Percentiles rank a stretch among this genome's conserved stretches.
These are phyloP conservation scores for Colletotrichum lentis DNA, from an alignment of 2,329 filamentous ascomycete species.

Conservation along the genomic window DNA sequence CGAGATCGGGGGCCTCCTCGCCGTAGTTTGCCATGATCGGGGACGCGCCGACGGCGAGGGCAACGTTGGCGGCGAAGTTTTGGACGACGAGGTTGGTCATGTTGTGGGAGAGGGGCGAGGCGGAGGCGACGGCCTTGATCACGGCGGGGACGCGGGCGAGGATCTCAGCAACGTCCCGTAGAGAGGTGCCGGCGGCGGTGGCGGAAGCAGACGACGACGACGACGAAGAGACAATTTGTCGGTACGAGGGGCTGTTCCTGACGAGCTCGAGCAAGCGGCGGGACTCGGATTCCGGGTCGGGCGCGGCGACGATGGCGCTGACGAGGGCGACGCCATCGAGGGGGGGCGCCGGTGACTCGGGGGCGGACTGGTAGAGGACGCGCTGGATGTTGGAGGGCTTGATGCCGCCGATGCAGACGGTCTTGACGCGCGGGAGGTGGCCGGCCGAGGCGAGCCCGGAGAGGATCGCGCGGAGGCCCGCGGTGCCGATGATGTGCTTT, in stretches of 20 bases:
- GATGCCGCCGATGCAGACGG: constrained; percentile 90
- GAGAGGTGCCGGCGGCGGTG: background rate
- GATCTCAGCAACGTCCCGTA: constrained; percentile 39
- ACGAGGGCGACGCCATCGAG: constrained; percentile 88
- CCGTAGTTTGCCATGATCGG: constrained; percentile 95
- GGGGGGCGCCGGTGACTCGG: constrained; percentile 45
- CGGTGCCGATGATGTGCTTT: constrained; percentile 79
- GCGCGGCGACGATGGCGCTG: constrained; percentile 82
- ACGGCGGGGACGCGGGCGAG: constrained; percentile 51
- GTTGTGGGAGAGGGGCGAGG: constrained; percentile 84
- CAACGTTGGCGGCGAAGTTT: constrained; percentile 92
- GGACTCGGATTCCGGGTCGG: constrained; percentile 71
- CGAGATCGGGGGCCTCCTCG: constrained; percentile 82
- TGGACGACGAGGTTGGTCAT: constrained; percentile 98
- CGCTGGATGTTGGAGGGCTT: constrained; percentile 78
- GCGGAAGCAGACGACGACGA: background rate
- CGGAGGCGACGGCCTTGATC: constrained; percentile 67
- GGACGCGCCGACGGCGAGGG: constrained; percentile 82
- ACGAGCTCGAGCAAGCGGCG: constrained; percentile 66
- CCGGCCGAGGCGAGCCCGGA: constrained; percentile 62
- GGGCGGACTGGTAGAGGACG: constrained; percentile 73
- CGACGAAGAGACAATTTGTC: constrained; percentile 18
- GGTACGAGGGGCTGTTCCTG: constrained; percentile 49
- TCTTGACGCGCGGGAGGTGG: constrained; percentile 55
- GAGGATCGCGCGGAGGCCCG: constrained; percentile 74